Evolutionary conservation across 192 early-diverging fungal genomes (phyloP).

Genomic region (Hyaloraphidium curvatum): DNA sequence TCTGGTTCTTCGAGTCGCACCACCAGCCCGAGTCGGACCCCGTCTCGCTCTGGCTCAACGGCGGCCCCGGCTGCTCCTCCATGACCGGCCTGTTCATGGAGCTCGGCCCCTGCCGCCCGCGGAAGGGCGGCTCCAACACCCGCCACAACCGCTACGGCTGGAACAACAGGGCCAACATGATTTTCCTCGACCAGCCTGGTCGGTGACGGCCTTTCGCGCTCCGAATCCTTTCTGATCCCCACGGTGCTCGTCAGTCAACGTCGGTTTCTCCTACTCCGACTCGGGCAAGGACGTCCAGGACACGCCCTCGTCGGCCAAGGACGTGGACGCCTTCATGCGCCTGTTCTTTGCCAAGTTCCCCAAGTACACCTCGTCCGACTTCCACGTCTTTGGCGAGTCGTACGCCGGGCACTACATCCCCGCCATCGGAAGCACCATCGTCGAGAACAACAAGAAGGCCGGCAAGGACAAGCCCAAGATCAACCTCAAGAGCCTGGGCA

Average conservation of each 20-base stretch:
- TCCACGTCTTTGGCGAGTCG: slow-evolving; percentile 78
- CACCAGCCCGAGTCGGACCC: slow-evolving; percentile 53
- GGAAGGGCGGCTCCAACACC: not conserved
- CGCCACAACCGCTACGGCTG: not conserved
- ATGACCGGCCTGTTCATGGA: slow-evolving; percentile 65
- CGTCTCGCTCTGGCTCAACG: slow-evolving; percentile 61
- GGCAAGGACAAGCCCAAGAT: slow-evolving; percentile 31
- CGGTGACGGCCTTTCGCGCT: not conserved
- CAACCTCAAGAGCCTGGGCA: slow-evolving; percentile 52
- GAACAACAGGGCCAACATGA: slow-evolving; percentile 20
- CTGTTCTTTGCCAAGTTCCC: slow-evolving; percentile 73
- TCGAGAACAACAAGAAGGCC: slow-evolving; percentile 47
- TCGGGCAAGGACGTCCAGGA: slow-evolving; percentile 41
- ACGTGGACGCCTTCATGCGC: slow-evolving; percentile 83
- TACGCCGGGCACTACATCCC: slow-evolving; percentile 91
- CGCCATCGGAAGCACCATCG: slow-evolving; percentile 64
- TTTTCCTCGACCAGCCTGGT: slow-evolving; percentile 64
- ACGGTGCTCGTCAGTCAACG: too few relatives aligned
- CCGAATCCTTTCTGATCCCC: too few relatives aligned
- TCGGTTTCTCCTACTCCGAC: slow-evolving; percentile 66
- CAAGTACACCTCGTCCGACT: slow-evolving; percentile 54
- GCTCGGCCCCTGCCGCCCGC: slow-evolving; percentile 51
- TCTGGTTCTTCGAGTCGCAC: slow-evolving; percentile 94
- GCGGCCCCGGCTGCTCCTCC: slow-evolving; percentile 68
- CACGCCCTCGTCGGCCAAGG: slow-evolving; percentile 47